A percentile compares a stretch with the other conserved stretches of the same genome.
These are phyloP conservation scores for Ophiostoma sp. DNA, from an alignment of 2,329 filamentous ascomycete species.

Conservation along the genomic window DNA sequence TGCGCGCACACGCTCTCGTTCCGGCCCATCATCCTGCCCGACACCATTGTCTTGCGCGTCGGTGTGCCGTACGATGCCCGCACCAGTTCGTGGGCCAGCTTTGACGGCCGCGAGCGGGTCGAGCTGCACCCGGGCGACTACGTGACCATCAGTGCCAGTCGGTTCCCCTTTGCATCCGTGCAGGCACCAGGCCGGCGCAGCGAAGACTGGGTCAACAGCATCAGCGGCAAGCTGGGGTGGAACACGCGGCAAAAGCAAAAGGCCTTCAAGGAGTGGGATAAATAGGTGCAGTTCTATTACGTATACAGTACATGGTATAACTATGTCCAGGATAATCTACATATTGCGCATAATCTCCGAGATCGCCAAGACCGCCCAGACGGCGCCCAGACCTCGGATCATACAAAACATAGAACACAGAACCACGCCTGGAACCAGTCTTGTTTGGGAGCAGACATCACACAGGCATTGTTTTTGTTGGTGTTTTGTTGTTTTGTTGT, in stretches of 20 bases:
- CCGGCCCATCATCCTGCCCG: slow-evolving; percentile 90
- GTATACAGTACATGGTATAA: no score
- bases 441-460: not conserved
- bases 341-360: slow-evolving; percentile 3
- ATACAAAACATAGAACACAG: not conserved
- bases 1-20: slow-evolving; percentile 94
- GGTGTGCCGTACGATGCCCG: slow-evolving; percentile 93
- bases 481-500: not conserved
- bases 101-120: slow-evolving; percentile 86
- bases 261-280: slow-evolving; percentile 47
- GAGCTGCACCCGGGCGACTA: slow-evolving; percentile 76
- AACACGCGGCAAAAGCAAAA: slow-evolving; percentile 77
- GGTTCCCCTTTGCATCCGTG: slow-evolving; percentile 71
- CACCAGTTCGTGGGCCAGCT: slow-evolving; percentile 92
- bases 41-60: slow-evolving; percentile 87
- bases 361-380: slow-evolving; percentile 11
- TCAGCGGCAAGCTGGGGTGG: slow-evolving; percentile 73
- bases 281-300: slow-evolving; percentile 14
- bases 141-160: slow-evolving; percentile 73
- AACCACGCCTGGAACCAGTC: not conserved
- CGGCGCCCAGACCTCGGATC: not conserved
- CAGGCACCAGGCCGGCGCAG: slow-evolving; percentile 62
- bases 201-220: slow-evolving; percentile 79
- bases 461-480: not conserved
- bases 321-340: not conserved